Base-by-base conservation (phyloP, 768 basidiomycete species). In the Suillus placidus region DNA sequence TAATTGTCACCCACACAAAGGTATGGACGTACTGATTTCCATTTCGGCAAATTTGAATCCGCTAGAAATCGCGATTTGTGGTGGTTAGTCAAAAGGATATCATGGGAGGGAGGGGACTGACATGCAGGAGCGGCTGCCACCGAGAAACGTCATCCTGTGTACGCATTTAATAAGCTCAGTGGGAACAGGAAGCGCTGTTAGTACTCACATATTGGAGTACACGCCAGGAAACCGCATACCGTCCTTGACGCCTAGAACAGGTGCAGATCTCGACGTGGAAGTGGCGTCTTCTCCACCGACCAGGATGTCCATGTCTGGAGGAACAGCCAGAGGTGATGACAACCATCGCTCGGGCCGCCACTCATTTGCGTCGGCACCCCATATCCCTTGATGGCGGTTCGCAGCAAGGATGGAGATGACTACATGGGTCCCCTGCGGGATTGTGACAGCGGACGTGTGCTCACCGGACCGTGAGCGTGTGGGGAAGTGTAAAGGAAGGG, bases 31-130 rank as follows among this genome's bases (percentile, higher is more conserved):
- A 85, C 84, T 85, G 76, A 84, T 83, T 70, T 85, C 84, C 8
- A 86, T 74, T 66, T 85, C 81, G 2, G 84, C 80, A 74, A 87
- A 85, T 69, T 85, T 84, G 76, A 85, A 84, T 0, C 84, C 85
- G 37, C 82, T 83, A 63, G 30, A 56, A 54, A 49, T 60, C 10
- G 49, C n/a, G 45, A n/a, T 26, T 55, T 20, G 52, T 32, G 16
- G 9, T 34, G 18, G 34, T 34, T 30, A 37, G 60, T 30, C 30
- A 32, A 26, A 42, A 47, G 26, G 37, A 60, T 30, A 14, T 13
- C 9, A 13, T 7, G 64, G 34, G 71, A 71, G 30, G 70, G 69
- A 57, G 32, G 7, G 55, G 34, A 66, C 78, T 60, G 45, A 78
- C 75, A 81, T 77, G 76, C 78, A 80, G 9, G 78, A 69, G 38